Base-by-base conservation (phyloP, 1,139 yeast genomes). In the Geotrichum klebahnii region DNA sequence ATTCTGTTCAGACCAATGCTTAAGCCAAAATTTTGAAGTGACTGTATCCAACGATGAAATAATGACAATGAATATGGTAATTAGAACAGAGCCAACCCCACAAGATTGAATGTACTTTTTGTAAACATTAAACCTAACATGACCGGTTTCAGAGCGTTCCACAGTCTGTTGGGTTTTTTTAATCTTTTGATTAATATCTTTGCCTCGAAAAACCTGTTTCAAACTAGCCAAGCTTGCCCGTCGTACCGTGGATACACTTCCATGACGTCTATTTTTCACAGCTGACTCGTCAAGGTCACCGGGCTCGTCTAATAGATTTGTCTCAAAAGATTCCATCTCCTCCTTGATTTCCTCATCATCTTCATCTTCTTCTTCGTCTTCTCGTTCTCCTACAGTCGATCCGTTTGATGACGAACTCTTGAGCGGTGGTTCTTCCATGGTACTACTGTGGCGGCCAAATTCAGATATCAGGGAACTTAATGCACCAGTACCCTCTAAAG, bases 1-100 rank as follows among this genome's bases (percentile, higher is more conserved):
- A 63, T 90, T 89, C 26, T 83, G 79, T 65, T 88, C 97, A 14
- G 95, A 88, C 97, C 97, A 90, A 62, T 84, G 86, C 65, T 90
- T 90, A 61, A 90, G 77, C 97, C 97, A 90, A 53, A 88, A 75
- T 61, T 82, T 86, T 33, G 89, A 75, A 5, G 67, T 64, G 31
- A 79, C 70, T 48, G 78, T 76, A 49, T 80, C 66, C 42, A 80
- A 57, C 60, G 80, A 79, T 6, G 81, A 72, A 0, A 68, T 26
- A 23, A 73, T 49, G 26, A 82, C 64, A 17, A 66, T 52, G 23
- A 62, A 46, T 8, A 68, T 49, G 59, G 84, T 79, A 3, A 82
- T 57, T 0, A 72, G 31, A 23, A 88, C 90, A 57, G 80, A 79
- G 41, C 64, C 66, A n/a, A 84, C 77, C 56, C 88, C 88, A 74